phyloP scores from a whole-genome alignment of 2,329 filamentous ascomycete genomes.

The Aureobasidium sp. region DNA sequence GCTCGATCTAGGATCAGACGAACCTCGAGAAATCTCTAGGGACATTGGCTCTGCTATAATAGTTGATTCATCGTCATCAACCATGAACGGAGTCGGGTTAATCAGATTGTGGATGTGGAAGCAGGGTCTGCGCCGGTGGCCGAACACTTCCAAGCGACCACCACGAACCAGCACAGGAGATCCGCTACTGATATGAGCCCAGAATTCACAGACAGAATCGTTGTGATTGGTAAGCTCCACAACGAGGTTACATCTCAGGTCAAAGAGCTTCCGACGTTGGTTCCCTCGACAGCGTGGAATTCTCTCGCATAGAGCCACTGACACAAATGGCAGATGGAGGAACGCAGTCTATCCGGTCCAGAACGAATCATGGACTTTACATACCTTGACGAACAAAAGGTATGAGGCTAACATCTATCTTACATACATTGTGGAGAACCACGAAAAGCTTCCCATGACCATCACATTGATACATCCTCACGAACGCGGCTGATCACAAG shows the following conservation, averaged over 20 bases:
- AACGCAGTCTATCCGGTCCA: background rate
- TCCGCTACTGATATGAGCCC: too few species aligned
- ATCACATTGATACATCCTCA: slow-evolving; percentile 28
- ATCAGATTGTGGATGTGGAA: too few species aligned
- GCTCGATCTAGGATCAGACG: too few species aligned
- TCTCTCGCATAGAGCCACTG: background rate
- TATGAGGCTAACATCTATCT: slow-evolving; percentile 41
- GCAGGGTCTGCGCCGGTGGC: too few species aligned
- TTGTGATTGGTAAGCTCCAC: background rate
- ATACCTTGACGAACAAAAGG: background rate
- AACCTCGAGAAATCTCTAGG: too few species aligned
- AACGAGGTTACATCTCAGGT: background rate
- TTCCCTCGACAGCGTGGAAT: background rate
- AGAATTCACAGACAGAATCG: background rate
- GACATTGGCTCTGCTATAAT: too few species aligned
- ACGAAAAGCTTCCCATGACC: slow-evolving; percentile 28
- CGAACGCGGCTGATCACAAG: slow-evolving; percentile 20
- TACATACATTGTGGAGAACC: slow-evolving; percentile 42
- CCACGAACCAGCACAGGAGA: too few species aligned
- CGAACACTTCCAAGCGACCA: too few species aligned
- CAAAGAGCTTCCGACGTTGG: background rate
- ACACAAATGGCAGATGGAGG: background rate
- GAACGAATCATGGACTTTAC: background rate
- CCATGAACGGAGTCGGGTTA: too few species aligned
- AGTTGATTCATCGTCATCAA: too few species aligned